Evolutionary conservation across 495 filamentous ascomycete genomes (phyloP).

Genomic region (Talaromyces trachyspermus): DNA sequence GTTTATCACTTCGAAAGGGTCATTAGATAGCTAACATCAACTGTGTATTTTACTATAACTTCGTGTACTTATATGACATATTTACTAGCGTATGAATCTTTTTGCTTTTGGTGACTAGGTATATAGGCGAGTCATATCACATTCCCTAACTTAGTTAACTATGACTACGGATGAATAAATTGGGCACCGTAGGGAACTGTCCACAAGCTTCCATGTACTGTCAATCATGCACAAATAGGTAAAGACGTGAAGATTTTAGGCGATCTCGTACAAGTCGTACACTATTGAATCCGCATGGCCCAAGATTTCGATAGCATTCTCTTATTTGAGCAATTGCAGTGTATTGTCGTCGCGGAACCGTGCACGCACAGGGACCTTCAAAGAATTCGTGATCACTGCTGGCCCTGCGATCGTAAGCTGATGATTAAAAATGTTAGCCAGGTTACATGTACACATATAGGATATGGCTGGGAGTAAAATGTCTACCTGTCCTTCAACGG

Average conservation of each 20-base stretch:
- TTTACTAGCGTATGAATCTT: no score
- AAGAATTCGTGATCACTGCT: conserved; percentile 27
- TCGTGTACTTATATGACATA: conserved; percentile 3
- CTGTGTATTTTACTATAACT: conserved; percentile 2
- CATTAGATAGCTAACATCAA: neutral
- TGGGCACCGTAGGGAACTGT: no score
- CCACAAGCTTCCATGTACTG: no score
- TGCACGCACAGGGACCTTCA: conserved; percentile 21
- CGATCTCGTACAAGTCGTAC: no score
- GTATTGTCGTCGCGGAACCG: conserved; percentile 38
- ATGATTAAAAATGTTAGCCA: neutral
- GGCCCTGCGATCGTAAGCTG: conserved; percentile 36
- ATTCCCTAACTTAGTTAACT: no score
- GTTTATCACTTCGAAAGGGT: no score
- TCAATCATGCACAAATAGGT: neutral
- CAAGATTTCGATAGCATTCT: no score
- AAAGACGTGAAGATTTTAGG: neutral
- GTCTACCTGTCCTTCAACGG: conserved; percentile 52
- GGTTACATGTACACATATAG: conserved; percentile 1
- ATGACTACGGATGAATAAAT: no score
- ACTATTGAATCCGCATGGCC: no score
- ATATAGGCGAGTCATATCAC: no score
- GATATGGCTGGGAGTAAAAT: neutral
- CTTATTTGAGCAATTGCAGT: conserved; percentile 16
- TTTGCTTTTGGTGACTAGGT: no score